Evolutionary conservation across 2,329 filamentous ascomycete genomes (phyloP).

Genomic region (Xylaria sp.): DNA sequence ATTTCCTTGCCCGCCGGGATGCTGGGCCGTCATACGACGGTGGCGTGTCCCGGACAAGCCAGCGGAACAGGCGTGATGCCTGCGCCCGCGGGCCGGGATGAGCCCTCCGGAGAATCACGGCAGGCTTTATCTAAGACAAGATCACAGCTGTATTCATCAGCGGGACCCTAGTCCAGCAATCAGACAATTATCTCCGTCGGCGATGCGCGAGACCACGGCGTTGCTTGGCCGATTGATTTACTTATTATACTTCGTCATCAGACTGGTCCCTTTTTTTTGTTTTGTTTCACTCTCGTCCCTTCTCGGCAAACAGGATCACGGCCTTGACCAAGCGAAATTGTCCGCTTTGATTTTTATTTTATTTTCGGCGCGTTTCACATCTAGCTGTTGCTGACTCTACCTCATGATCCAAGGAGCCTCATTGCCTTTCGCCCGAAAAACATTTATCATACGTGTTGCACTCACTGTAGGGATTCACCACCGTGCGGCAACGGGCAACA

Average conservation of each 20-base stretch:
- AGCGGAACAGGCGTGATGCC: conserved; percentile 28
- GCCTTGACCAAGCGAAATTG: conserved; percentile 3
- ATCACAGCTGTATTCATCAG: not conserved
- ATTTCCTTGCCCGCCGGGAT: not conserved
- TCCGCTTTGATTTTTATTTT: conserved; percentile 18
- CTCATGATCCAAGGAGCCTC: not conserved
- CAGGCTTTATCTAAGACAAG: not conserved
- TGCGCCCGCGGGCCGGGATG: conserved; percentile 20
- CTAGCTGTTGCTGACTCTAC: conserved; percentile 7
- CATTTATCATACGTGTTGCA: conserved; percentile 4
- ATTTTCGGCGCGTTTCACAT: conserved; percentile 19
- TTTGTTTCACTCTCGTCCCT: not conserved
- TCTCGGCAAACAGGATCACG: conserved; percentile 2
- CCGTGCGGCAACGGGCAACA: conserved; percentile 1
- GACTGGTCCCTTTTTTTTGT: not conserved
- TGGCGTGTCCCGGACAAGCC: conserved; percentile 25
- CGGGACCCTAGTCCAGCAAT: conserved; percentile 13
- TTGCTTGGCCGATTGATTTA: not conserved
- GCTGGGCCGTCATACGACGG: conserved; percentile 28
- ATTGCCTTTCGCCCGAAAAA: conserved; percentile 20
- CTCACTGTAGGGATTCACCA: conserved; percentile 2
- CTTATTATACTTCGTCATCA: too few species aligned
- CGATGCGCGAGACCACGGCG: conserved; percentile 13
- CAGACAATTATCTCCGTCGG: conserved; percentile 13
- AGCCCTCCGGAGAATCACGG: conserved; percentile 15